Evolutionary conservation across 257 asterid species (phyloP), one percentile per base, ranked within the genome.

Genomic region (Capsicum baccatum): DNA sequence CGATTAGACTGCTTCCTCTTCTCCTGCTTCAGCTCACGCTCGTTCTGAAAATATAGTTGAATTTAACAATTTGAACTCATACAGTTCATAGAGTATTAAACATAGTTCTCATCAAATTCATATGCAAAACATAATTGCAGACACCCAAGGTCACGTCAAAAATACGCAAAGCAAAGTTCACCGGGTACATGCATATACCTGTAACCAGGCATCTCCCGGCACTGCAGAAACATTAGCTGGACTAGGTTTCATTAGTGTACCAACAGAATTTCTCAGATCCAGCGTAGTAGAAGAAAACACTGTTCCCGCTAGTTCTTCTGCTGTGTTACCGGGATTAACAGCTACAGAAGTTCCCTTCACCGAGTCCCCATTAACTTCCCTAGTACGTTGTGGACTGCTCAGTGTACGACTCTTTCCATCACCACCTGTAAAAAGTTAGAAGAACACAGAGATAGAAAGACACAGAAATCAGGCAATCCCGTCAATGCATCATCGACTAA

Each of bases 1-100:
- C 98, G 89, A 80, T 97, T 97, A 59, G 99, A 95, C 84, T 97
- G 98, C 85, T 97, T 97, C 93, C 99, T 92, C 89, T 92, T 91
- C 90, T 97, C 99, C 83, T 94, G 86, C 85, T 95, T 97, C 68
- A 92, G 88, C 86, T 97, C 98, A 19, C 94, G 89, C 47, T 97
- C 98, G 83, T 88, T 91, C 99, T 97, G 90, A 78, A 84, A 39
- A 84, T 68, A 59, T 42, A 33, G 74, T 16, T 76, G 63, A 21
- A 76, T 14, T 50, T 26, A 4, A 54, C 81, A 52, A 76, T 1
- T 13, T 52, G 48, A 76, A 52, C 81, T 8, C 52, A 8, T 76
- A 8, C 39, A 73, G 11, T 73, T 42, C 1, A 48, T 39, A 10
- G 42, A 37, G 42, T 47, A 11, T 44, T 47, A 48, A 12, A 26